phyloP scores from a whole-genome alignment of 179 eudicot species.

The Beta macrorhiza region DNA sequence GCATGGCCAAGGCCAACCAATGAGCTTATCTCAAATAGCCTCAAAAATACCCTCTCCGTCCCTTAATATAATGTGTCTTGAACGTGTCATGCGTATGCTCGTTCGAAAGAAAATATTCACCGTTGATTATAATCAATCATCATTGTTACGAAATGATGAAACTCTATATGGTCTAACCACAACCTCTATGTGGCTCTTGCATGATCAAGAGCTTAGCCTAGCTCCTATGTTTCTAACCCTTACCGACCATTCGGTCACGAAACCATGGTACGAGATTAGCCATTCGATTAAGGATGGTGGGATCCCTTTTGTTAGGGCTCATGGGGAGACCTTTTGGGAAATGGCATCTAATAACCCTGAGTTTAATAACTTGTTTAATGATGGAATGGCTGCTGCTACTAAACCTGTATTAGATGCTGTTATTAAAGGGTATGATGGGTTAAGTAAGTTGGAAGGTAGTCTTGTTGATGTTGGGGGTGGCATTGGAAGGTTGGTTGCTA shows the following conservation, averaged over 20 bases:
- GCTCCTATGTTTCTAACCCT: neutral
- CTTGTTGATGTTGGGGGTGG: slow-evolving; percentile 14
- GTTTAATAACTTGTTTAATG: neutral
- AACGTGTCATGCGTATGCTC: slow-evolving; percentile 11
- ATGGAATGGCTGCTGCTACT: slow-evolving; percentile 1
- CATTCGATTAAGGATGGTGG: slow-evolving; percentile 20
- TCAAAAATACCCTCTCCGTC: neutral
- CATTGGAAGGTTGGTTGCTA: neutral
- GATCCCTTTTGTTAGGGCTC: neutral
- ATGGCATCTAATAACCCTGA: neutral
- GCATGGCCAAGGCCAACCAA: slow-evolving; percentile 13
- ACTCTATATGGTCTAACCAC: slow-evolving; percentile 14
- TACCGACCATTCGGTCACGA: neutral
- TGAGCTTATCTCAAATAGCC: slow-evolving; percentile 21
- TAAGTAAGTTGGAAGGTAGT: neutral
- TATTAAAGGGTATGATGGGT: neutral
- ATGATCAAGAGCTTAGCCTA: neutral
- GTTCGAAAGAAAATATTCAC: slow-evolving; percentile 3
- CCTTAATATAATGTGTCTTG: neutral
- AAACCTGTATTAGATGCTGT: neutral
- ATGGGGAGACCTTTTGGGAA: slow-evolving; percentile 4
- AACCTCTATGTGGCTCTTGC: neutral
- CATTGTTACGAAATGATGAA: neutral
- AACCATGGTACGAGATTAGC: neutral
- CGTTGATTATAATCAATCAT: neutral